Conservation (phyloP, 768 basidiomycete genomes). For the Mycena chlorophos region DNA sequence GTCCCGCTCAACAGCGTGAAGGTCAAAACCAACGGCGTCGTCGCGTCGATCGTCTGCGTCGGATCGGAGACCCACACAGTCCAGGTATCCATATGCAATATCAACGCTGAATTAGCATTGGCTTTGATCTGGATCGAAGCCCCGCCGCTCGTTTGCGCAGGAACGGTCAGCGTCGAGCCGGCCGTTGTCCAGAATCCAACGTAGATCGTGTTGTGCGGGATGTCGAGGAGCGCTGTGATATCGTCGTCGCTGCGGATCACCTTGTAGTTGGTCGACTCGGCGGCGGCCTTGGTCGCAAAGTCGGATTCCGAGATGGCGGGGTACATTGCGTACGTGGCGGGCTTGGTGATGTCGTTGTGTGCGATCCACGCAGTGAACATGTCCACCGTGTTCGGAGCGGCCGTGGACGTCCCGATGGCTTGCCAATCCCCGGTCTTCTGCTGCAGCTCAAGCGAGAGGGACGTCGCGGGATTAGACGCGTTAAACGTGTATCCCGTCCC, state of each 20-base stretch:
- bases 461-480: constrained; percentile 15
- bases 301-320: constrained; percentile 36
- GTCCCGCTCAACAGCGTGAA: constrained; percentile 26
- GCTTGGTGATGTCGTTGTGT: constrained; percentile 26
- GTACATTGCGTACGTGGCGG: constrained; percentile 43
- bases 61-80: constrained; percentile 51
- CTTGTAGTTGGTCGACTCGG: constrained; percentile 21
- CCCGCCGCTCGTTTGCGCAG: constrained; percentile 23
- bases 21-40: constrained; percentile 27
- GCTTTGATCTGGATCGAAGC: constrained; percentile 35
- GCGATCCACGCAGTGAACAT: constrained; percentile 43
- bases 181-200: constrained; percentile 48
- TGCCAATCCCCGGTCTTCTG: constrained; percentile 34
- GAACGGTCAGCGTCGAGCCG: constrained; percentile 38
- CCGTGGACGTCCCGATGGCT: constrained; percentile 32
- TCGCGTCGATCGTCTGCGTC: constrained; percentile 37
- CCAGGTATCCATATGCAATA: constrained; percentile 34
- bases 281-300: constrained; percentile 29
- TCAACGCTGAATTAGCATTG: constrained; percentile 35
- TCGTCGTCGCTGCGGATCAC: constrained; percentile 35
- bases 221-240: constrained; percentile 45
- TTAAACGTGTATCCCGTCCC: constrained; percentile 39
- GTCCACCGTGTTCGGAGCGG: constrained; percentile 30
- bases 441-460: constrained; percentile 31
- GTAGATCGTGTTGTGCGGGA: constrained; percentile 34